Evolutionary conservation across 495 filamentous ascomycete genomes (phyloP).

Genomic region (Tuber indicum): DNA sequence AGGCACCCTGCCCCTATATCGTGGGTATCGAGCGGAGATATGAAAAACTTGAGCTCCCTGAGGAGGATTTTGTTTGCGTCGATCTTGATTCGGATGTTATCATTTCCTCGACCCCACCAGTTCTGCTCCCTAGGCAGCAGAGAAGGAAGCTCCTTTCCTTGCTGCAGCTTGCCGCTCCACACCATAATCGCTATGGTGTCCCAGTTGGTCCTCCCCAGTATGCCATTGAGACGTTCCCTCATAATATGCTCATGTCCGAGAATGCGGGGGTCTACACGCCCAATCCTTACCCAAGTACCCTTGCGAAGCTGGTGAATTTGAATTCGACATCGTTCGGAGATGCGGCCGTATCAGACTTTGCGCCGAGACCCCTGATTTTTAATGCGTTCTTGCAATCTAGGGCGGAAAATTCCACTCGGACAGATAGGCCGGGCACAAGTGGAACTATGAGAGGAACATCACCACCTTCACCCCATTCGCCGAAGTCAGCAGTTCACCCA

Average conservation of each 20-base stretch:
- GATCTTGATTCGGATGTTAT: conserved; percentile 88
- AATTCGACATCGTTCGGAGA: conserved; percentile 82
- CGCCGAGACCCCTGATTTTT: conserved; percentile 60
- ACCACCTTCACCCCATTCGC: conserved; percentile 80
- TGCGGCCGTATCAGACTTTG: conserved; percentile 48
- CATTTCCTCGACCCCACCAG: conserved; percentile 67
- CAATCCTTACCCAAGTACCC: conserved; percentile 59
- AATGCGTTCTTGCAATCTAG: conserved; percentile 83
- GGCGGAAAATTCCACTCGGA: conserved; percentile 54
- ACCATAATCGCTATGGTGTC: conserved; percentile 80
- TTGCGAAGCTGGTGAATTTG: conserved; percentile 77
- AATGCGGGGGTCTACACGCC: conserved; percentile 69
- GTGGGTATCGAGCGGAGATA: conserved; percentile 91
- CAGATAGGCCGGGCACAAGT: conserved; percentile 73
- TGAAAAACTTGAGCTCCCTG: conserved; percentile 81
- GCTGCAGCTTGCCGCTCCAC: conserved; percentile 82
- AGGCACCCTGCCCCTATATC: conserved; percentile 91
- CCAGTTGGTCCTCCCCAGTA: conserved; percentile 83
- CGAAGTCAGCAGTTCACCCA: conserved; percentile 72
- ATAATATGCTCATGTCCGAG: conserved; percentile 81
- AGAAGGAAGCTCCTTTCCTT: conserved; percentile 81
- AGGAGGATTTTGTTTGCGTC: conserved; percentile 94
- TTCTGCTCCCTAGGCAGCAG: conserved; percentile 76
- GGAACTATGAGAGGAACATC: conserved; percentile 65
- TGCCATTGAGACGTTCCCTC: conserved; percentile 84